These are phyloP conservation scores for Colletotrichum salicis DNA, from an alignment of 2,329 filamentous ascomycete genomes.

Conservation along the genomic window DNA sequence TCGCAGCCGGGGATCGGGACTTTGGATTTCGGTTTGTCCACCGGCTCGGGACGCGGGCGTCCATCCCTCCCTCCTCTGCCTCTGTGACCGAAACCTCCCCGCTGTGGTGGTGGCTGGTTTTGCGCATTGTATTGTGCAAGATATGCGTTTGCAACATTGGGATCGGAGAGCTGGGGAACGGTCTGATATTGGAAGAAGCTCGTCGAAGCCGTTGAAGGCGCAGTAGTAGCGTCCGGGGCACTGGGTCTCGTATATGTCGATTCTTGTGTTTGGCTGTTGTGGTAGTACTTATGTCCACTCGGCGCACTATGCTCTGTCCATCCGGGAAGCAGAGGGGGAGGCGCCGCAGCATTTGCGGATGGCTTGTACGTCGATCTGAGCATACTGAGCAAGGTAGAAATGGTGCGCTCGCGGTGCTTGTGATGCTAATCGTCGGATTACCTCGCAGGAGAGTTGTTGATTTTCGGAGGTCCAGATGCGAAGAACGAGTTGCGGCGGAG, in stretches of 20 bases:
- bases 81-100: slow-evolving; percentile 56
- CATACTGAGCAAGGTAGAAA: slow-evolving; percentile 56
- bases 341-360: slow-evolving; percentile 50
- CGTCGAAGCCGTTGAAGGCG: slow-evolving; percentile 40
- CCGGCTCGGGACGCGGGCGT: slow-evolving; percentile 72
- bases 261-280: slow-evolving; percentile 82
- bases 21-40: slow-evolving; percentile 84
- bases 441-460: not conserved
- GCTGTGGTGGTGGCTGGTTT: slow-evolving; percentile 48
- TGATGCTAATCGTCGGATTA: not conserved
- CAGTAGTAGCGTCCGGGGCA: slow-evolving; percentile 39
- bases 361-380: slow-evolving; percentile 81
- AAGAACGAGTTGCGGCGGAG: not conserved
- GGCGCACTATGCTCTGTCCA: slow-evolving; percentile 97
- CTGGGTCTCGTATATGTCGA: slow-evolving; percentile 88
- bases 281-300: slow-evolving; percentile 88
- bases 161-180: slow-evolving; percentile 61
- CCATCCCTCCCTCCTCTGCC: slow-evolving; percentile 64
- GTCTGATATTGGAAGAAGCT: slow-evolving; percentile 56
- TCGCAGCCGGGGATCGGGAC: slow-evolving; percentile 81
- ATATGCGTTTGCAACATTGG: slow-evolving; percentile 69
- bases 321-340: slow-evolving; percentile 75
- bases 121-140: slow-evolving; percentile 63
- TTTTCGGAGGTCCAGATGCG: not conserved
- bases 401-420: not conserved